Percentiles rank a stretch among this genome's conserved stretches.
Evolutionary conservation across 2,329 filamentous ascomycete species (phyloP).

Genomic region (Mycosphaerella sp.): DNA sequence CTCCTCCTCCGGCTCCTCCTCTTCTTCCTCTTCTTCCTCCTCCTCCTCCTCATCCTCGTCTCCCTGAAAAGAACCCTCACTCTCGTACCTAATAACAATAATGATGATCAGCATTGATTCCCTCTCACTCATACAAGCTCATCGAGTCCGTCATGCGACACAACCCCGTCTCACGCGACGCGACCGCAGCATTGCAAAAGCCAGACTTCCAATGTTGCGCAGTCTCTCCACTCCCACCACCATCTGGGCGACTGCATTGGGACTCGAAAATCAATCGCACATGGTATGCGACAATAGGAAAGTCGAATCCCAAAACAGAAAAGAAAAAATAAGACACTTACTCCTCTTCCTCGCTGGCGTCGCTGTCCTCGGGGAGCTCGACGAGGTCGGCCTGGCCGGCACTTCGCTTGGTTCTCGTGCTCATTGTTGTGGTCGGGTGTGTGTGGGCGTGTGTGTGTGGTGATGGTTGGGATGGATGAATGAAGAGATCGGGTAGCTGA

Average conservation of each 20-base stretch:
- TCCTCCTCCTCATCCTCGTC: conserved; percentile 16
- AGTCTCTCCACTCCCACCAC: too few species aligned
- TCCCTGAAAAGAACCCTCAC: conserved; percentile 12
- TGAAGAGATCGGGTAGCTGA: not conserved
- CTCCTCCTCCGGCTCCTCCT: conserved; percentile 12
- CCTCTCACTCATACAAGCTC: too few species aligned
- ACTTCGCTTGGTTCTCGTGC: conserved; percentile 8
- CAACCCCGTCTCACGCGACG: not conserved
- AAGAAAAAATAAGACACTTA: conserved; percentile 25
- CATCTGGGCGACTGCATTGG: too few species aligned
- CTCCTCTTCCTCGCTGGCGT: conserved; percentile 30
- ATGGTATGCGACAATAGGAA: not conserved
- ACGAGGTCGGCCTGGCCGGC: conserved; percentile 39
- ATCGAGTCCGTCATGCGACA: not conserved
- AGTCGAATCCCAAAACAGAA: not conserved
- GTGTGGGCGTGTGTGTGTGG: not conserved
- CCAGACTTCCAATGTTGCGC: not conserved
- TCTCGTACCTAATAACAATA: conserved; percentile 4
- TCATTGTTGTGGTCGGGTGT: not conserved
- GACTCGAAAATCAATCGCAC: not conserved
- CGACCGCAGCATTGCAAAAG: not conserved
- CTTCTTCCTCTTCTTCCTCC: conserved; percentile 15
- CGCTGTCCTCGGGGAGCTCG: conserved; percentile 36
- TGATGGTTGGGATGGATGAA: not conserved
- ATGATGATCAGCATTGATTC: not conserved